Percentiles rank a stretch among this genome's conserved stretches.
These are phyloP conservation scores for Cryoendolithus antarcticus DNA, from an alignment of 2,329 filamentous ascomycete species.

Conservation along the genomic window DNA sequence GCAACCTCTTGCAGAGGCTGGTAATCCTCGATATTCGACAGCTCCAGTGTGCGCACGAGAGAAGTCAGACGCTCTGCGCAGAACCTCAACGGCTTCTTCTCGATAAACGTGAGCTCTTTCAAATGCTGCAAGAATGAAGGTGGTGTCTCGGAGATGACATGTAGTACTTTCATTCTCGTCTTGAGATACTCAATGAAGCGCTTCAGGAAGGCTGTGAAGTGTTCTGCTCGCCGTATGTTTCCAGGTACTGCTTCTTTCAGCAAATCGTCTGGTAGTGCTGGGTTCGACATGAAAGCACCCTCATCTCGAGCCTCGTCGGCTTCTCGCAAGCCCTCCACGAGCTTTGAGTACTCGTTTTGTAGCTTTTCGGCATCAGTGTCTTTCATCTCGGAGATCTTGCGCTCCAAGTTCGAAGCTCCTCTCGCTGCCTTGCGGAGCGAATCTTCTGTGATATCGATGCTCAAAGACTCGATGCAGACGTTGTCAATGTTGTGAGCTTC, in stretches of 20 bases:
- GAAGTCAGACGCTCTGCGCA: conserved; percentile 92
- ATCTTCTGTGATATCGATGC: conserved; percentile 93
- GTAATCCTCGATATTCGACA: conserved; percentile 97
- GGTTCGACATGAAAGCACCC: conserved; percentile 95
- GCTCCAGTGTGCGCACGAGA: conserved; percentile 82
- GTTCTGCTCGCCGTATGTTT: conserved; percentile 89
- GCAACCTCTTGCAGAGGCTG: conserved; percentile 94
- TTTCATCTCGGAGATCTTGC: conserved; percentile 87
- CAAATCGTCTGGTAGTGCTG: conserved; percentile 83
- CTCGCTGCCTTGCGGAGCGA: conserved; percentile 81
- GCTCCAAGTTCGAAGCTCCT: conserved; percentile 81
- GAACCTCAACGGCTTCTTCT: conserved; percentile 87
- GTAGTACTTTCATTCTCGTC: conserved; percentile 95
- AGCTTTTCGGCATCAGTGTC: conserved; percentile 89
- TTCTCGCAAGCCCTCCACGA: conserved; percentile 81
- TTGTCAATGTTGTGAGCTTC: conserved; percentile 99
- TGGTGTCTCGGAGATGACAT: conserved; percentile 94
- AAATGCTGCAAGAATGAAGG: conserved; percentile 86
- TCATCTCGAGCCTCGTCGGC: conserved; percentile 84
- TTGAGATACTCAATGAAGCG: conserved; percentile 92
- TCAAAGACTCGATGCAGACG: conserved; percentile 94
- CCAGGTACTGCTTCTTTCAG: conserved; percentile 92
- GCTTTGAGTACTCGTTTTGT: conserved; percentile 87
- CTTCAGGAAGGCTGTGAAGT: conserved; percentile 90
- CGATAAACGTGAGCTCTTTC: conserved; percentile 93